These are phyloP conservation scores for Capronia coronata DNA, from an alignment of 2,329 filamentous ascomycete genomes.

Conservation along the genomic window DNA sequence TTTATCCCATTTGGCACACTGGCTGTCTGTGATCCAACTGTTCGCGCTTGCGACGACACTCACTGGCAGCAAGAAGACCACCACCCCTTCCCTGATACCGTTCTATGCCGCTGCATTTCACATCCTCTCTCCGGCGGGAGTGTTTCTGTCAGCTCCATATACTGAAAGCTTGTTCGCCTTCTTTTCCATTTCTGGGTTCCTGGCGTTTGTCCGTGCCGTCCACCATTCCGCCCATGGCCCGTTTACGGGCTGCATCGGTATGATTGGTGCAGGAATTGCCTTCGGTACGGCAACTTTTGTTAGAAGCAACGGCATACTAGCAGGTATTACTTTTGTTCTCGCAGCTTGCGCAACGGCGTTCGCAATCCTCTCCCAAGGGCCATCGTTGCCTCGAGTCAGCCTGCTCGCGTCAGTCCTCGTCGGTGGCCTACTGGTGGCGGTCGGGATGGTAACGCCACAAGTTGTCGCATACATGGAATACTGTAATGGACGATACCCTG, in stretches of 20 bases:
- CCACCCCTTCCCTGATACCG: conserved; percentile 45
- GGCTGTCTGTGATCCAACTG: conserved; percentile 66
- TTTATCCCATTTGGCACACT: conserved; percentile 68
- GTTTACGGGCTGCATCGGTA: conserved; percentile 37
- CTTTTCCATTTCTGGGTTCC: conserved; percentile 66
- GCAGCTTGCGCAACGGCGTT: conserved; percentile 47
- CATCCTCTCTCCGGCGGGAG: conserved; percentile 75
- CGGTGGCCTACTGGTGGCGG: conserved; percentile 61
- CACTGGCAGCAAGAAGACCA: conserved; percentile 28
- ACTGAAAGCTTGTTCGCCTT: conserved; percentile 73
- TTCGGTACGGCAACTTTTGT: conserved; percentile 70
- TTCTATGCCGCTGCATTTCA: conserved; percentile 68
- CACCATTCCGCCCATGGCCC: conserved; percentile 30
- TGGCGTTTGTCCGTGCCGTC: conserved; percentile 55
- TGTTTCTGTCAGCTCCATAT: conserved; percentile 85
- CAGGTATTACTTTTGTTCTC: conserved; percentile 67
- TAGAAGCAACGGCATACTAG: conserved; percentile 80
- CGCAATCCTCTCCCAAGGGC: conserved; percentile 37
- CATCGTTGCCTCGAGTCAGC: conserved; percentile 40
- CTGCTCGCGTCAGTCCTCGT: conserved; percentile 55
- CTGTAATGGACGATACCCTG: conserved; percentile 44
- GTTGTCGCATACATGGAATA: conserved; percentile 65
- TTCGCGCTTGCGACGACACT: conserved; percentile 31
- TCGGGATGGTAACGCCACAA: conserved; percentile 68
- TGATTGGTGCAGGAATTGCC: conserved; percentile 55